Percentiles rank a stretch among this genome's conserved stretches.
These are phyloP conservation scores for Dipteronia sinensis DNA, from an alignment of 345 rosid species.

Conservation along the genomic window DNA sequence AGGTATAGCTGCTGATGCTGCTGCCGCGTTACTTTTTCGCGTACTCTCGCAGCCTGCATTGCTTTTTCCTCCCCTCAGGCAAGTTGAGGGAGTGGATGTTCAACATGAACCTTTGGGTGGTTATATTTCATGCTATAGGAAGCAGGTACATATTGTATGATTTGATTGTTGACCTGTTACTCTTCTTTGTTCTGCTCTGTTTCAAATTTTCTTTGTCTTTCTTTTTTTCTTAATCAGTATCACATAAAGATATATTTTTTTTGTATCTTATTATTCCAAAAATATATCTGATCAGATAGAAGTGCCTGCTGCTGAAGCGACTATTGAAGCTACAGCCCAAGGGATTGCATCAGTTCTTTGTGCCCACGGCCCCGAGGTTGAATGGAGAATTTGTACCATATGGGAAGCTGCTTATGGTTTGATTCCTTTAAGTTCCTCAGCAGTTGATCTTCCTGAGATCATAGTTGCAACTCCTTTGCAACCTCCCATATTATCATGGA, in stretches of 20 bases:
- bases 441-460: conserved; percentile 97
- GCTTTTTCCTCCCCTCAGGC: conserved; percentile 91
- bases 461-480: conserved; percentile 92
- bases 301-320: conserved; percentile 95
- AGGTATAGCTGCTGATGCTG: conserved; percentile 98
- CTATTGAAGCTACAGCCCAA: conserved; percentile 99
- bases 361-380: conserved; percentile 99
- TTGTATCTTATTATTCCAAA: conserved; percentile 26
- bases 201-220: background rate
- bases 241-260: background rate
- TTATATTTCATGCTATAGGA: conserved; percentile 72
- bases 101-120: conserved; percentile 75
- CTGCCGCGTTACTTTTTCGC: conserved; percentile 96
- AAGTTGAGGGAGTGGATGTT: conserved; percentile 86
- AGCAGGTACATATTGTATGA: conserved; percentile 60
- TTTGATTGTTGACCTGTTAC: conserved; percentile 13
- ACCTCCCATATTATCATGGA: conserved; percentile 92
- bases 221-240: too few relatives aligned
- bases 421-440: conserved; percentile 93
- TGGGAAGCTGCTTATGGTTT: conserved; percentile 99
- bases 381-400: conserved; percentile 98
- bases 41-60: conserved; percentile 92
- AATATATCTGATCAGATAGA: conserved; percentile 62
- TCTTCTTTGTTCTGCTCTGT: background rate
- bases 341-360: conserved; percentile 99